Base-by-base conservation (phyloP, 306 rosid genomes). In the Cicer chorassanicum region DNA sequence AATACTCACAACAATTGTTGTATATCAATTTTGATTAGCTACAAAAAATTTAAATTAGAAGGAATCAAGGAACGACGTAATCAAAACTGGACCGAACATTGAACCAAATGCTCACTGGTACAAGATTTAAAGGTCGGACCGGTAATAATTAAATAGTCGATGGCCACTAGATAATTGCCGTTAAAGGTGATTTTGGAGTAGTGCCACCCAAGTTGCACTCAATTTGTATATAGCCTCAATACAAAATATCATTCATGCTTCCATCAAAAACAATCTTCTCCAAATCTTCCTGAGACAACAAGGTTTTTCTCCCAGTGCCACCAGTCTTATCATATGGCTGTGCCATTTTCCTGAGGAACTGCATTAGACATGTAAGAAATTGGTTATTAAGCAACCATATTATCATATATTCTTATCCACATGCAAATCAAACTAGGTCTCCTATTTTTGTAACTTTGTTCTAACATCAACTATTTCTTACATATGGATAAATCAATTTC, bases 311-410 rank as follows among this genome's bases (percentile, higher is more conserved):
- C 66, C 96, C 89, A 2, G 82, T 77, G 73, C 88, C 78, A 7
- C 97, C 98, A 7, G 90, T 87, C 86, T 87, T 93, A 18, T 93
- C 98, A 78, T 93, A 89, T 24, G 97, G 96, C 56, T 91, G 96
- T 18, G 98, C 97, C 97, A 93, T 93, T 82, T 91, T 93, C 87
- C 92, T 86, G 19, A 93, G 96, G 71, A 91, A 91, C 96, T 93
- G 97, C 82, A 73, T 38, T 51, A 66, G 80, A 80, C 21, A 73
- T 50, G 69, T 53, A 51, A 74, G 29, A 70, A 9, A 43, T 46
- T 29, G 13, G 53, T 49, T 45, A 9, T 9, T 56, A 68, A 36
- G 19, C 54, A 78, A 48, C 59, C 78, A 68, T 18, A 24, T 16
- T 64, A 74, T 56, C 48, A 29, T 11, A 69, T 70, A 44, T 63